phyloP scores from a whole-genome alignment of 352 stramenopile genomes.

The Globisporangium ultimum region DNA sequence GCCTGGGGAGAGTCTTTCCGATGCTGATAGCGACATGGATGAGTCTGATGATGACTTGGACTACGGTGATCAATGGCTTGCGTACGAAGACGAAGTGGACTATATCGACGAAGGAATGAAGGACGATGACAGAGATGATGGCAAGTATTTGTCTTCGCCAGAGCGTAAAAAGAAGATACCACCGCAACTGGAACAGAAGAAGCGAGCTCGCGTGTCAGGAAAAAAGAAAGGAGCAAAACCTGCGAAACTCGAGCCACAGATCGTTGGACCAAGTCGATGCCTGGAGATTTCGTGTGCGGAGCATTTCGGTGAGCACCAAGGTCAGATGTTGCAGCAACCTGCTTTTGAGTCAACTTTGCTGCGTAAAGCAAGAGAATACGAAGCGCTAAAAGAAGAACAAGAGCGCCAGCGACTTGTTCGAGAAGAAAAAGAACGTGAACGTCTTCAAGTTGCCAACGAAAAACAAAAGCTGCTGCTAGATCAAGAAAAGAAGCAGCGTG shows the following conservation, averaged over 20 bases:
- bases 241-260: slow-evolving; percentile 59
- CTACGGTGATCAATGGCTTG: slow-evolving; percentile 83
- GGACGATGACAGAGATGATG: slow-evolving; percentile 17
- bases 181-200: slow-evolving; percentile 46
- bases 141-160: slow-evolving; percentile 23
- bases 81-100: slow-evolving; percentile 86
- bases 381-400: slow-evolving; percentile 35
- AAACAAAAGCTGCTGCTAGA: slow-evolving; percentile 14
- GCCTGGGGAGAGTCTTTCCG: slow-evolving; percentile 77
- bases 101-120: slow-evolving; percentile 45
- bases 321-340: slow-evolving; percentile 29
- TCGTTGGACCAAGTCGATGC: slow-evolving; percentile 55
- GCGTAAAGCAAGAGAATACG: slow-evolving; percentile 39
- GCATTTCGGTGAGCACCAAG: slow-evolving; percentile 20
- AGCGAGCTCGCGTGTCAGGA: slow-evolving; percentile 21
- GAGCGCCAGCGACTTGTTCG: slow-evolving; percentile 23
- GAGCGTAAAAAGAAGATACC: slow-evolving; percentile 49
- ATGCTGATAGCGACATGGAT: slow-evolving; percentile 63
- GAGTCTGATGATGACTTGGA: slow-evolving; percentile 80
- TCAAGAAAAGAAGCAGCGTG: slow-evolving; percentile 9
- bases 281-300: background rate
- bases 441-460: slow-evolving; percentile 23
- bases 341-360: slow-evolving; percentile 50
- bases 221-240: slow-evolving; percentile 62
- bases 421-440: slow-evolving; percentile 27